Percentiles rank a stretch among this genome's conserved stretches.
These are phyloP conservation scores for Microbotryum saponariae DNA, from an alignment of 1,284 basidiomycete species.

Conservation along the genomic window DNA sequence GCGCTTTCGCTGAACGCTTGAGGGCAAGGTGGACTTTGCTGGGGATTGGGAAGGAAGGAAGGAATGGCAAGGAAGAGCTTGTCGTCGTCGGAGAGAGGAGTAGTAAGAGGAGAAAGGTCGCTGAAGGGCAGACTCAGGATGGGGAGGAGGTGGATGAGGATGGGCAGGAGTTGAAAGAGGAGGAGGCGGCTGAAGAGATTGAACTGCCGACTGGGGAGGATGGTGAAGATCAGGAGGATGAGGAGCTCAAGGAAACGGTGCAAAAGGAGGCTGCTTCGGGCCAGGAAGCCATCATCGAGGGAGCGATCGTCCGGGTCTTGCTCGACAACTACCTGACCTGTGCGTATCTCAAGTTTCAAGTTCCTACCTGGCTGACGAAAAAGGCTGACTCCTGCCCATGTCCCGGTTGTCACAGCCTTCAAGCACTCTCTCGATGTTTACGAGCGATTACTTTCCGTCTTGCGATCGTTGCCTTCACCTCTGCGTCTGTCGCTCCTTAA, in stretches of 20 bases:
- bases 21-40: conserved; percentile 31
- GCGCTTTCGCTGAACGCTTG: conserved; percentile 35
- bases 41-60: conserved; percentile 26
- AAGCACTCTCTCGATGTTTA: conserved; percentile 20
- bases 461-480: conserved; percentile 30
- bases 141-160: conserved; percentile 7
- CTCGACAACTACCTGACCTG: conserved; percentile 34
- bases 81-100: conserved; percentile 2
- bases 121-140: conserved; percentile 11
- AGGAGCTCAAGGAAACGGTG: conserved; percentile 9
- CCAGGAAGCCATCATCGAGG: conserved; percentile 35
- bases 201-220: conserved; percentile 17
- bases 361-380: neutral
- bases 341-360: conserved; percentile 6
- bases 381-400: neutral
- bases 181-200: conserved; percentile 18
- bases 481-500: conserved; percentile 29
- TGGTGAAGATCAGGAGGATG: conserved; percentile 15
- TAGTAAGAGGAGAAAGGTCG: conserved; percentile 4
- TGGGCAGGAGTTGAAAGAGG: neutral
- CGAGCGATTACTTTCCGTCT: conserved; percentile 18
- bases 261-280: conserved; percentile 26
- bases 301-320: conserved; percentile 35
- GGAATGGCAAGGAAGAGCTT: neutral
- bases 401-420: conserved; percentile 11